Evolutionary conservation across 352 stramenopile genomes (phyloP), one percentile per base, ranked within the genome.

Genomic region (Pelagophyceae sp.): DNA sequence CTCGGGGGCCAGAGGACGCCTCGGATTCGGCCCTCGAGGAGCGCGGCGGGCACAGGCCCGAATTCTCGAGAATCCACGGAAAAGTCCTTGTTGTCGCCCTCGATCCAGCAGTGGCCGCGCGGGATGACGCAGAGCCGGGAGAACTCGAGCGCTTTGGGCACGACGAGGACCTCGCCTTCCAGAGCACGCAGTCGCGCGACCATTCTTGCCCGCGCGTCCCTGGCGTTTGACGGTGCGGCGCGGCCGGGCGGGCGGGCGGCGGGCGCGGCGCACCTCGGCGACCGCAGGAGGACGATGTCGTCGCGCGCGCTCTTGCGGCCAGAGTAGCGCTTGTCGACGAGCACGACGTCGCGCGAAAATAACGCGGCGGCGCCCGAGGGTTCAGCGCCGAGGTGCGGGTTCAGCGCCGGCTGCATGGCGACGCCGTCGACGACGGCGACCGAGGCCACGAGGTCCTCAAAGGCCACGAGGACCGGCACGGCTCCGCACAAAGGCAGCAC

Each of bases 41-140:
- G 58, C 23, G 58, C 58, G 15, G 31, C 6, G 58, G 58, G 58
- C 23, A 67, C 58, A 27, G 58, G 58, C 15, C 58, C 58, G 58
- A 27, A 67, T 11, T 67, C 58, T 54, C 45, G 45, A 11, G 45
- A 23, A 23, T 54, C 23, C 11, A 23, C 45, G 45, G 45, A 11
- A 25, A 15, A 15, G 58, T 27, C 58, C 15, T 67, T 31, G 27
- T n/a, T n/a, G 58, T 67, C 58, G 58, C 31, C 58, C 58, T 67
- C 15, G 58, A 67, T 31, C 58, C 58, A 67, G 58, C 58, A 67
- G 58, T 67, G 58, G 58, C 58, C 58, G 15, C 58, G 58, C 23
- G 58, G 58, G 58, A 67, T 54, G 45, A 54, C 45, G 45, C 11
- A 23, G 45, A 54, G 45, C 11, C 45, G 11, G 11, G 23, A 23